A percentile compares a stretch with the other conserved stretches of the same genome.
phyloP scores from a whole-genome alignment of 2,329 filamentous ascomycete species.

The Dactylellina cionopaga region DNA sequence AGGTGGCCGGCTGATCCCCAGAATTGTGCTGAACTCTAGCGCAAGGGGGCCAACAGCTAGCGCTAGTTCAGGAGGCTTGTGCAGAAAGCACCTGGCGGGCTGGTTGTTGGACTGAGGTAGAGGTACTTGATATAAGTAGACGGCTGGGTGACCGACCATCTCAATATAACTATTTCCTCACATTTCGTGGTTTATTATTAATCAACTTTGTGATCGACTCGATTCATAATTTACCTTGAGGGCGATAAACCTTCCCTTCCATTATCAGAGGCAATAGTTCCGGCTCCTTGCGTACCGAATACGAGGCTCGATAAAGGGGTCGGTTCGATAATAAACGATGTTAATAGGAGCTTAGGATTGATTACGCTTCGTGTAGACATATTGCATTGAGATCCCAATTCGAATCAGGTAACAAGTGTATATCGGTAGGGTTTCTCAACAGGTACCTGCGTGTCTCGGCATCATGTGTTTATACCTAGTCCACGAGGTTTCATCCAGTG shows the following conservation, averaged over 20 bases:
- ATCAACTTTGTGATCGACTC: not conserved
- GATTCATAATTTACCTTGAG: not conserved
- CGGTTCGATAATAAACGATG: constrained; percentile 6
- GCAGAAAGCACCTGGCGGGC: too few species aligned
- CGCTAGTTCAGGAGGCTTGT: too few species aligned
- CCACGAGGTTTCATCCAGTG: not conserved
- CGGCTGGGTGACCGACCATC: too few species aligned
- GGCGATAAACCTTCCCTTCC: not conserved
- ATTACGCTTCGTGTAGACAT: not conserved
- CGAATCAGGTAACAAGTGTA: constrained; percentile 3
- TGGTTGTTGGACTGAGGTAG: too few species aligned
- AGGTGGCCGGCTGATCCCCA: not conserved
- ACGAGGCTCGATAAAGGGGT: constrained; percentile 14
- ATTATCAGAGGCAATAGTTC: constrained; percentile 12
- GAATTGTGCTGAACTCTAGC: constrained; percentile 3
- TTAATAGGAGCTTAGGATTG: constrained; percentile 6
- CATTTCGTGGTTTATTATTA: too few species aligned
- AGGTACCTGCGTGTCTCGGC: constrained; percentile 18
- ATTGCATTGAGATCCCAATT: constrained; percentile 19
- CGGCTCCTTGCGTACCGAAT: constrained; percentile 35
- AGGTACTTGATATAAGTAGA: too few species aligned
- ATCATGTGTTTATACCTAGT: constrained; percentile 11
- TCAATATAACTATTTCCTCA: too few species aligned
- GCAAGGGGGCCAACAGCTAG: constrained; percentile 2
- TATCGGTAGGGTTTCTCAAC: not conserved